These are phyloP conservation scores for Leccinum rimulosum DNA, from an alignment of 768 basidiomycete species.

Conservation along the genomic window DNA sequence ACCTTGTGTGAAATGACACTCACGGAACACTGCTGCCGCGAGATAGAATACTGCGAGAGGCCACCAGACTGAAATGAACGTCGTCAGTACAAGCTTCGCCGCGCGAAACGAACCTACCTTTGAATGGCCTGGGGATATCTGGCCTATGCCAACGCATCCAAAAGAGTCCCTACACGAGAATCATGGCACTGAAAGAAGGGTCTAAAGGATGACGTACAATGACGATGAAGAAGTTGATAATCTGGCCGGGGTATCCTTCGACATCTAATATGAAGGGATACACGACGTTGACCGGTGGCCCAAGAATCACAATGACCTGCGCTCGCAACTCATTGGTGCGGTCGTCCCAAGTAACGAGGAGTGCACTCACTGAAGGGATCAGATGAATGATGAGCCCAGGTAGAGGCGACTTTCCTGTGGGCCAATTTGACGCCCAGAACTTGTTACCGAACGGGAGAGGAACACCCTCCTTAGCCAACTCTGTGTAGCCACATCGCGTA, in stretches of 20 bases:
- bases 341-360: background rate
- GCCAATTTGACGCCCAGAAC: slow-evolving; percentile 65
- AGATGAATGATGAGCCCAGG: slow-evolving; percentile 56
- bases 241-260: slow-evolving; percentile 47
- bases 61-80: slow-evolving; percentile 44
- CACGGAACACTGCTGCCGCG: slow-evolving; percentile 48
- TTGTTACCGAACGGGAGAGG: slow-evolving; percentile 56
- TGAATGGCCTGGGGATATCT: slow-evolving; percentile 48
- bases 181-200: background rate
- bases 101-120: slow-evolving; percentile 30
- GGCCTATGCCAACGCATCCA: slow-evolving; percentile 55
- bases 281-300: slow-evolving; percentile 48
- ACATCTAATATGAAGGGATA: slow-evolving; percentile 65
- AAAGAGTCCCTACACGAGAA: slow-evolving; percentile 44
- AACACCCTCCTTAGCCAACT: slow-evolving; percentile 62
- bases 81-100: background rate
- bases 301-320: slow-evolving; percentile 53
- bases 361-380: slow-evolving; percentile 43
- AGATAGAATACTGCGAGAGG: slow-evolving; percentile 57
- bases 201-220: slow-evolving; percentile 35
- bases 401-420: slow-evolving; percentile 53
- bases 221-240: slow-evolving; percentile 56
- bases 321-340: slow-evolving; percentile 8
- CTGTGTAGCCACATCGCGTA: slow-evolving; percentile 21
- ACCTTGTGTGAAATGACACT: slow-evolving; percentile 12